Percentiles rank a stretch among this genome's conserved stretches.
These are phyloP conservation scores for Candida incommunis DNA, from an alignment of 805 yeast genomes.

Conservation along the genomic window DNA sequence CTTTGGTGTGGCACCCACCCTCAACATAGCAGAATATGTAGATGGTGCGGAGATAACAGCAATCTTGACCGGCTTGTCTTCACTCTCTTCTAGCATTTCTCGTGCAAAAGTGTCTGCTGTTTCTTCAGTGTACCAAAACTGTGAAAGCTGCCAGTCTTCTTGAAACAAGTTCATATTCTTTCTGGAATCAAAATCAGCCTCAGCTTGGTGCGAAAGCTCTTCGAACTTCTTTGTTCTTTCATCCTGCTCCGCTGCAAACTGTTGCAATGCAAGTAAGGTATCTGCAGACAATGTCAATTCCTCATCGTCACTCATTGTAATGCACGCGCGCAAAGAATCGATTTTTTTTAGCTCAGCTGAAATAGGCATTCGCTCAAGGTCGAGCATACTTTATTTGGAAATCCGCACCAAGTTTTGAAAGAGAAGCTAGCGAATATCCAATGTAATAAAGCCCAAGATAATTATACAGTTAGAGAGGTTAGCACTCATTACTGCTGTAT, in stretches of 20 bases:
- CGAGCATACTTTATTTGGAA: too few relatives aligned
- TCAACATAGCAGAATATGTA: conserved; percentile 62
- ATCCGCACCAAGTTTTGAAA: too few relatives aligned
- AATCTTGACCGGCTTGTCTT: conserved; percentile 54
- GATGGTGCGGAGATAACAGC: conserved; percentile 84
- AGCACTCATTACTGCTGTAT: too few relatives aligned
- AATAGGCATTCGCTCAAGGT: too few relatives aligned
- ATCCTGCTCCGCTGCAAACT: conserved; percentile 52
- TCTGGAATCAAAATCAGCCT: conserved; percentile 31
- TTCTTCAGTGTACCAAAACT: conserved; percentile 68
- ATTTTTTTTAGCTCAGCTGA: too few relatives aligned
- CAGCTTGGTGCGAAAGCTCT: conserved; percentile 40
- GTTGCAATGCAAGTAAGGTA: conserved; percentile 41
- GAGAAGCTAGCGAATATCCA: too few relatives aligned
- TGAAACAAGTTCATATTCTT: conserved; percentile 59
- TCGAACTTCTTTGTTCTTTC: conserved; percentile 42
- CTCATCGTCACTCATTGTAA: neutral
- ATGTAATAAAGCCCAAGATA: too few relatives aligned
- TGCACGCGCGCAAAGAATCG: neutral
- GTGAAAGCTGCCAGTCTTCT: conserved; percentile 92
- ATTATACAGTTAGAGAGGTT: too few relatives aligned
- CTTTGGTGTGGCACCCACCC: conserved; percentile 13
- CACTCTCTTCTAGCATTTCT: conserved; percentile 56
- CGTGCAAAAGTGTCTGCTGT: conserved; percentile 59
- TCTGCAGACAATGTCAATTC: conserved; percentile 25